Evolutionary conservation across 2,329 filamentous ascomycete species (phyloP), one percentile per base, ranked within the genome.

Genomic region (Sphaerostilbella broomeana): DNA sequence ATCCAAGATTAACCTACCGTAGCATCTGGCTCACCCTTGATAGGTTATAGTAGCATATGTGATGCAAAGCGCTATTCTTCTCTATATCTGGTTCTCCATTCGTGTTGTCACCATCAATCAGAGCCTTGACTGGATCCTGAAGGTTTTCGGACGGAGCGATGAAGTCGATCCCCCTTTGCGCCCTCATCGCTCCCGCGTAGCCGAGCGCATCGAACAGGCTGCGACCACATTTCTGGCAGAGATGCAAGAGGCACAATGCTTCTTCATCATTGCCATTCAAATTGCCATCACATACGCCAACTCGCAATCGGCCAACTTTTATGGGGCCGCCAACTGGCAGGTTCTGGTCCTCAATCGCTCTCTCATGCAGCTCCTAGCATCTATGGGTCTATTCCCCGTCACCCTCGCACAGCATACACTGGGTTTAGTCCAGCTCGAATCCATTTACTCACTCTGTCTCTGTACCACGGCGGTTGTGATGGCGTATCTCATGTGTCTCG

Each of bases 241-340:
- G 19, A 21, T 43, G 5, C 40, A 43, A 22, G 40, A 43, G 19
- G 40, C 40, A 8, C 40, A 43, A 17, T 43, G 40, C 26, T 43
- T 43, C 13, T 40, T 43, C 16, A 22, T 35, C 4, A 18, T 39
- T 9, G 35, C 40, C 19, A 15, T 38, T 6, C 40, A 43, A 15
- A 22, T 40, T 15, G 29, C 35, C 8, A 15, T 40, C 3, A 29
- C 26, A 3, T 35, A 28, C 18, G 19, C 35, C 13, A 28, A 24
- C 15, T 10, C 12, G 2, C 24, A 30, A 10, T 22, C 20, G 1
- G 13, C 33, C 8, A 33, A 35, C 15, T 30, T 21, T 18, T 24
- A 28, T 11, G 29, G 30, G 0, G n/a, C 17, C 2, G 5, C 34
- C 16, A 22, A 15, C 2, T 34, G 36, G 29, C 36, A 31, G 4